phyloP scores from a whole-genome alignment of 1,139 yeast species.

The Debaryomyces sp. region DNA sequence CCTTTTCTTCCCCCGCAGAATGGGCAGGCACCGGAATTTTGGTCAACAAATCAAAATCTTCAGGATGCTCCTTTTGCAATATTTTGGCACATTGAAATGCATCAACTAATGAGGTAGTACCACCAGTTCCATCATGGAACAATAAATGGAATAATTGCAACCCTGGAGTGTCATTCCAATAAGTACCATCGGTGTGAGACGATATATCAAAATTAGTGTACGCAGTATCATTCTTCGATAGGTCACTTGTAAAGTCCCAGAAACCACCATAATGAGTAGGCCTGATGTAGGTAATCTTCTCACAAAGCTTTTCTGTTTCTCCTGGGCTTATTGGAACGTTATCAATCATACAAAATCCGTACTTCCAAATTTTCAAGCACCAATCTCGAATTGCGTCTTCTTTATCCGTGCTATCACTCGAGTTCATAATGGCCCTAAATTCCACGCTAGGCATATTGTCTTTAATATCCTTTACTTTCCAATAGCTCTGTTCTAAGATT shows the following conservation, averaged over 20 bases:
- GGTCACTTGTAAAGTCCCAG: slow-evolving; percentile 80
- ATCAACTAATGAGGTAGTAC: slow-evolving; percentile 71
- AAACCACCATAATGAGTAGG: slow-evolving; percentile 82
- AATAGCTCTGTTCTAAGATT: slow-evolving; percentile 33
- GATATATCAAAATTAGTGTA: slow-evolving; percentile 71
- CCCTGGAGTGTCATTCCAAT: slow-evolving; percentile 79
- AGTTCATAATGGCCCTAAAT: slow-evolving; percentile 47
- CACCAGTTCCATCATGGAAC: slow-evolving; percentile 71
- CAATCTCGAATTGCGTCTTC: slow-evolving; percentile 59
- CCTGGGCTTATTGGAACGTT: slow-evolving; percentile 66
- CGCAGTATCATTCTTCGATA: slow-evolving; percentile 74
- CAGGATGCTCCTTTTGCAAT: slow-evolving; percentile 52
- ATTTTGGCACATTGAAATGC: slow-evolving; percentile 65
- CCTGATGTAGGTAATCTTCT: slow-evolving; percentile 62
- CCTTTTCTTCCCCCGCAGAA: slow-evolving; percentile 73
- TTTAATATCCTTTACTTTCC: slow-evolving; percentile 54
- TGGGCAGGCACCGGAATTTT: slow-evolving; percentile 68
- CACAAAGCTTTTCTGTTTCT: slow-evolving; percentile 62
- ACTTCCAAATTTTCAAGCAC: slow-evolving; percentile 58
- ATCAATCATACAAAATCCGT: slow-evolving; percentile 67
- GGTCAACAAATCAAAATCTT: slow-evolving; percentile 56
- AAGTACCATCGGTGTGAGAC: slow-evolving; percentile 77
- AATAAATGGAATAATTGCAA: slow-evolving; percentile 71
- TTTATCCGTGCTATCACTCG: slow-evolving; percentile 30
- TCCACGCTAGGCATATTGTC: slow-evolving; percentile 55